A percentile compares a stretch with the other conserved stretches of the same genome.
These are phyloP conservation scores for Penicillium sp. DNA, from an alignment of 2,329 filamentous ascomycete species.

Conservation along the genomic window DNA sequence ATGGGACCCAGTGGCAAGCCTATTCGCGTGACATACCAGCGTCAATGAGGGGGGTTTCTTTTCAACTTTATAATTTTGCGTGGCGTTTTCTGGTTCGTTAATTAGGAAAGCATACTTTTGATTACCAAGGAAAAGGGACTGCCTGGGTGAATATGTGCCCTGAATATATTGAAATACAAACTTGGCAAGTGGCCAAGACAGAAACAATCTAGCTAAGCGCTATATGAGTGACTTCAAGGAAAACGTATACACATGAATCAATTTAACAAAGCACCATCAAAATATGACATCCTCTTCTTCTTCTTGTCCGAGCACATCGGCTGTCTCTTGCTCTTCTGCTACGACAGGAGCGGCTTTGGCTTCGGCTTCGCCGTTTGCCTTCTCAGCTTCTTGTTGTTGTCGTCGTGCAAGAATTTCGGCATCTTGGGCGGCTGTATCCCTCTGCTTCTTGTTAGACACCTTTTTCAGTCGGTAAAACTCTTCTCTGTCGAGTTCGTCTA, in stretches of 20 bases:
- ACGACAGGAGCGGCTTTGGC: slow-evolving; percentile 33
- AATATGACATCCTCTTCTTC: slow-evolving; percentile 85
- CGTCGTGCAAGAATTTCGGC: slow-evolving; percentile 73
- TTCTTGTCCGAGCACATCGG: slow-evolving; percentile 70
- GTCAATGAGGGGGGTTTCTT: slow-evolving; percentile 56
- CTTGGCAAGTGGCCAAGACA: not conserved
- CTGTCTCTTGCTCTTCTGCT: slow-evolving; percentile 35
- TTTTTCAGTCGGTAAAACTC: slow-evolving; percentile 98
- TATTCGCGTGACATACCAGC: slow-evolving; percentile 95
- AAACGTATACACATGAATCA: slow-evolving; percentile 4
- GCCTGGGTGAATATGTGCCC: slow-evolving; percentile 10
- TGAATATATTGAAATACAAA: slow-evolving; percentile 9
- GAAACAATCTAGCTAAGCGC: slow-evolving; percentile 3
- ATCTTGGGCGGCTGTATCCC: slow-evolving; percentile 68
- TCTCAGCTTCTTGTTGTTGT: slow-evolving; percentile 40
- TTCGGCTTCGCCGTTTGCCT: slow-evolving; percentile 34
- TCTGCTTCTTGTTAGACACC: slow-evolving; percentile 79
- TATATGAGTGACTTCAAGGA: not conserved
- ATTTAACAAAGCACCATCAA: slow-evolving; percentile 36
- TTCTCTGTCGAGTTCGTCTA: slow-evolving; percentile 95
- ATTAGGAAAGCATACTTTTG: slow-evolving; percentile 16
- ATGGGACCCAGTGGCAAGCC: slow-evolving; percentile 70
- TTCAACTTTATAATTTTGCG: slow-evolving; percentile 15
- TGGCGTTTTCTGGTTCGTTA: slow-evolving; percentile 7
- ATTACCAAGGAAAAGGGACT: not conserved